A percentile compares a stretch with the other conserved stretches of the same genome.
Conservation (phyloP, 1,139 yeast species). For the Lodderomyces margitis region DNA sequence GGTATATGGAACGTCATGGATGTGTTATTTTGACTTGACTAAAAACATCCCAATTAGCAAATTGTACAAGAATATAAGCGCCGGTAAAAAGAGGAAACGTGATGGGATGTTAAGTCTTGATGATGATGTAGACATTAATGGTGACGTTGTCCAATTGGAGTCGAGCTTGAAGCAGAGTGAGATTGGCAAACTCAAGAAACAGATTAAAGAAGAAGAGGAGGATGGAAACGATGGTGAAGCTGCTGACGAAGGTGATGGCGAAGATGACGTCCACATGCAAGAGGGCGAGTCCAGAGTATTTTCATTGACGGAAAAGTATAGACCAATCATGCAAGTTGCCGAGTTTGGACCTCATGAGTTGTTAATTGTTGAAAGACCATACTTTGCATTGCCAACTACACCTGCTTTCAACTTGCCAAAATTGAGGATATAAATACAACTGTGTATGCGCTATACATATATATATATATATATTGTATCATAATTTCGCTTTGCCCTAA, state of each 20-base stretch:
- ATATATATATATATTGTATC: slow-evolving; percentile 1
- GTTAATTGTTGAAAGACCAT: slow-evolving; percentile 76
- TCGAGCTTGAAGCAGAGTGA: slow-evolving; percentile 33
- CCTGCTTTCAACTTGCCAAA: slow-evolving; percentile 79
- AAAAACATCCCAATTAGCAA: slow-evolving; percentile 52
- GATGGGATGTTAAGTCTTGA: slow-evolving; percentile 58
- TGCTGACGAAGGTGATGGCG: slow-evolving; percentile 21
- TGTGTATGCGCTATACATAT: slow-evolving; percentile 1
- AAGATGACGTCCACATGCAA: slow-evolving; percentile 21
- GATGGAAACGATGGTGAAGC: slow-evolving; percentile 22
- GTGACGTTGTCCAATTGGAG: slow-evolving; percentile 33
- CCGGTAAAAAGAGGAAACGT: slow-evolving; percentile 54
- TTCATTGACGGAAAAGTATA: slow-evolving; percentile 76
- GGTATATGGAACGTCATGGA: slow-evolving; percentile 89
- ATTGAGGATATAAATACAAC: slow-evolving; percentile 37
- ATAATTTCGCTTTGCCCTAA: slow-evolving; percentile 6
- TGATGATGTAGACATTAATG: slow-evolving; percentile 20
- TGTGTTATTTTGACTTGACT: slow-evolving; percentile 70
- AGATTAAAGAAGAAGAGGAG: slow-evolving; percentile 24
- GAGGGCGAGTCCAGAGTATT: slow-evolving; percentile 43
- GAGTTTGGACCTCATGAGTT: slow-evolving; percentile 58
- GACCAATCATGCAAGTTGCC: slow-evolving; percentile 67
- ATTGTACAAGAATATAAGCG: slow-evolving; percentile 24
- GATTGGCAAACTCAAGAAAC: slow-evolving; percentile 27
- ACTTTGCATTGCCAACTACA: slow-evolving; percentile 53